Conservation (phyloP, 225 moss, liverwort and hornwort species). For the Polytrichum formosum region DNA sequence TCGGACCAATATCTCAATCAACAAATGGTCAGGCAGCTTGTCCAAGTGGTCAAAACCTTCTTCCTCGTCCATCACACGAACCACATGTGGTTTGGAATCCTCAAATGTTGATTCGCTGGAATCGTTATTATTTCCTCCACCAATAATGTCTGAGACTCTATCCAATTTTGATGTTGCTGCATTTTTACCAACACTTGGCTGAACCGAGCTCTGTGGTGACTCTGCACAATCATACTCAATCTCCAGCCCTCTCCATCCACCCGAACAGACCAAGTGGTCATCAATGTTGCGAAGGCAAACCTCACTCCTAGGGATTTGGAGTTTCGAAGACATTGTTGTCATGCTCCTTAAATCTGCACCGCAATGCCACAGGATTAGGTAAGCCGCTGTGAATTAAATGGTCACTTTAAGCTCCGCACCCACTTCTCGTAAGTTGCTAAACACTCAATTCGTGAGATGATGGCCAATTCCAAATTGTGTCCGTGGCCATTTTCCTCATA, state of each 20-base stretch:
- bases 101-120: slow-evolving; percentile 8
- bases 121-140: too few species aligned
- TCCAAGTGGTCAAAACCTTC: slow-evolving; percentile 40
- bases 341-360: not conserved
- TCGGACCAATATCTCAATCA: slow-evolving; percentile 83
- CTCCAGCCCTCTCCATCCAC: slow-evolving; percentile 62
- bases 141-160: not conserved
- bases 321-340: not conserved
- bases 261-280: slow-evolving; percentile 44
- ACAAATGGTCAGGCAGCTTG: slow-evolving; percentile 81
- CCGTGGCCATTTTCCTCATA: too few species aligned
- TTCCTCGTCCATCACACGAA: slow-evolving; percentile 13
- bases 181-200: slow-evolving; percentile 11
- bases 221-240: slow-evolving; percentile 34
- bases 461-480: too few species aligned
- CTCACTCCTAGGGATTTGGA: not conserved
- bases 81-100: slow-evolving; percentile 3
- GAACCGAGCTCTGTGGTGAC: slow-evolving; percentile 13
- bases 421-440: too few species aligned
- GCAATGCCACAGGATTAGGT: too few species aligned
- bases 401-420: too few species aligned
- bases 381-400: too few species aligned
- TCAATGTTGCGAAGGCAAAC: slow-evolving; percentile 8
- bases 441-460: too few species aligned
- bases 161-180: slow-evolving; percentile 3